Conservation (phyloP, 805 yeast species). For the Kregervanrija pseudodelftensis region DNA sequence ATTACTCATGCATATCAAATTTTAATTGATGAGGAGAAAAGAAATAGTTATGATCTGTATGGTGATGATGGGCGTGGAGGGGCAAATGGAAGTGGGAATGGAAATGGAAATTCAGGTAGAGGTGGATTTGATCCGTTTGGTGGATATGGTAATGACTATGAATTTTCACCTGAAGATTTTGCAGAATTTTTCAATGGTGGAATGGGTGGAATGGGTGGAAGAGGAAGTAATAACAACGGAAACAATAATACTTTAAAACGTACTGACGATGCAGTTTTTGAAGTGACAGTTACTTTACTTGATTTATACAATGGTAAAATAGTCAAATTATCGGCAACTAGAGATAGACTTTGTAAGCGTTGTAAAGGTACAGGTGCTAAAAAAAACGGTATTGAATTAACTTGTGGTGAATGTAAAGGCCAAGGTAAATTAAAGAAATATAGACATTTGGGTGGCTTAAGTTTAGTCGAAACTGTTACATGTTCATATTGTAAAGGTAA, state of each 20-base stretch:
- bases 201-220: constrained; percentile 21
- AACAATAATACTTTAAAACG: constrained; percentile 10
- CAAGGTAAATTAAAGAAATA: constrained; percentile 55
- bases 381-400: constrained; percentile 43
- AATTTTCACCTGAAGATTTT: constrained; percentile 60
- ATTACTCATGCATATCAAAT: constrained; percentile 82
- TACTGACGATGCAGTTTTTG: constrained; percentile 64
- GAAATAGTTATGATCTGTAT: constrained; percentile 49
- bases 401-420: constrained; percentile 69
- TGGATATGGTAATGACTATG: constrained; percentile 38
- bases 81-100: constrained; percentile 18
- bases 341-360: constrained; percentile 62
- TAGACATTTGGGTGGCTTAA: constrained; percentile 64
- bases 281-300: constrained; percentile 57
- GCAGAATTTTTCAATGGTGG: constrained; percentile 58
- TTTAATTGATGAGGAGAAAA: constrained; percentile 58
- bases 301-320: constrained; percentile 79
- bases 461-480: constrained; percentile 50
- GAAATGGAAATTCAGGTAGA: constrained; percentile 23
- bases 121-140: constrained; percentile 26
- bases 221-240: constrained; percentile 2
- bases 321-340: constrained; percentile 61
- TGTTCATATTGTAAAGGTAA: constrained; percentile 69
- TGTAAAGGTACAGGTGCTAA: constrained; percentile 79
- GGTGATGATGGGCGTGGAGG: constrained; percentile 23